These are phyloP conservation scores for Halophytophthora polymorphica DNA, from an alignment of 352 stramenopile species.

Conservation along the genomic window DNA sequence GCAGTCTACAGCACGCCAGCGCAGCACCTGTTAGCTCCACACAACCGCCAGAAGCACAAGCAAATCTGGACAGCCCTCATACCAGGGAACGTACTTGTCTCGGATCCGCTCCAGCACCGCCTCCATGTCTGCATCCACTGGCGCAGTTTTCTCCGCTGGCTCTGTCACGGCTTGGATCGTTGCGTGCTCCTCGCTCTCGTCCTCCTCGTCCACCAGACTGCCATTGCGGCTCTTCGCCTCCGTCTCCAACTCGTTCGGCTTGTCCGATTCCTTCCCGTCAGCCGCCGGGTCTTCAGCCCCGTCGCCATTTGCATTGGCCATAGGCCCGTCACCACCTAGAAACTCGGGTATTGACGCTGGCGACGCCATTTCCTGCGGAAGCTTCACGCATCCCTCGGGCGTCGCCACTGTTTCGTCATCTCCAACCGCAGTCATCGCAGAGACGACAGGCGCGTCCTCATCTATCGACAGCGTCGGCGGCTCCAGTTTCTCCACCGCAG, in stretches of 20 bases:
- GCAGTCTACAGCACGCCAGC: constrained; percentile 22
- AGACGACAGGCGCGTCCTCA: constrained; percentile 1
- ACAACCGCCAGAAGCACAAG: background rate
- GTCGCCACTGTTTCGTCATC: constrained; percentile 22
- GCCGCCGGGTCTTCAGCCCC: constrained; percentile 3
- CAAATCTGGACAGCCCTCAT: no score
- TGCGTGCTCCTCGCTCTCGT: constrained; percentile 28
- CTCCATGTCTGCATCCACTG: constrained; percentile 62
- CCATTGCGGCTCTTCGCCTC: constrained; percentile 7
- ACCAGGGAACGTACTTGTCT: constrained; percentile 30
- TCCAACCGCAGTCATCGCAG: no score
- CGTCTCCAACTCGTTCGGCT: constrained; percentile 4
- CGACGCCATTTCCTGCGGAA: constrained; percentile 24
- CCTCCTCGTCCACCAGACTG: constrained; percentile 8
- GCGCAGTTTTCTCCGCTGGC: constrained; percentile 18
- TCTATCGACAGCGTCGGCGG: constrained; percentile 12
- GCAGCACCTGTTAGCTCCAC: background rate
- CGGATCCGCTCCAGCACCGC: constrained; percentile 59
- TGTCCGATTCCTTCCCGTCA: constrained; percentile 16
- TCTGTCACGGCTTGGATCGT: constrained; percentile 48
- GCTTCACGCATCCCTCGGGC: constrained; percentile 19
- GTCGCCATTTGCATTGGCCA: constrained; percentile 2
- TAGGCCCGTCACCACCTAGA: constrained; percentile 8
- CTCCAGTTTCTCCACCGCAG: constrained; percentile 2
- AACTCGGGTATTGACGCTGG: constrained; percentile 24